phyloP scores from a whole-genome alignment of 768 basidiomycete genomes.

The Boletales sp. region DNA sequence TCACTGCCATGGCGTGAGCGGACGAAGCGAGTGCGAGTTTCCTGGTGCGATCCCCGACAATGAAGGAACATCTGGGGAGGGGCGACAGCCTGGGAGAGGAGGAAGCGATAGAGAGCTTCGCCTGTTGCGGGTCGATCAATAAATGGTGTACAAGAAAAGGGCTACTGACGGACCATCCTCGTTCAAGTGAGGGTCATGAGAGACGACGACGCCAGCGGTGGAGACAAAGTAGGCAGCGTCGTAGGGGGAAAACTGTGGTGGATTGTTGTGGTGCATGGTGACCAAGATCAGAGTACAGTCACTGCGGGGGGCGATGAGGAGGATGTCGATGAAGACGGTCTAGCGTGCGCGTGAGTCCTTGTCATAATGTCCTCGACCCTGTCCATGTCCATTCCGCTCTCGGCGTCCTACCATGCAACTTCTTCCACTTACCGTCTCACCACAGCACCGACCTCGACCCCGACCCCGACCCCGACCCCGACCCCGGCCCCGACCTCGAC shows the following conservation, averaged over 20 bases:
- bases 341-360: too few species aligned
- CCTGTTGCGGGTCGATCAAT: conserved; percentile 34
- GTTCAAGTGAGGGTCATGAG: conserved; percentile 69
- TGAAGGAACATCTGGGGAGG: conserved; percentile 46
- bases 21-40: conserved; percentile 49
- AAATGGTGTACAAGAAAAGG: not conserved
- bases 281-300: too few species aligned
- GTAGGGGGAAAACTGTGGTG: conserved; percentile 62
- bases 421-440: too few species aligned
- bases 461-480: too few species aligned
- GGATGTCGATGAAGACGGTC: too few species aligned
- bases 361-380: too few species aligned
- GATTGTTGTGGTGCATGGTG: conserved; percentile 27
- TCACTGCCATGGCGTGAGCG: conserved; percentile 16
- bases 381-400: too few species aligned
- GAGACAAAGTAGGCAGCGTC: conserved; percentile 56
- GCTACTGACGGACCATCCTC: conserved; percentile 45
- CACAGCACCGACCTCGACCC: too few species aligned
- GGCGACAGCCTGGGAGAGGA: conserved; percentile 51
- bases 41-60: conserved; percentile 53
- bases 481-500: too few species aligned
- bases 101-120: conserved; percentile 70
- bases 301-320: too few species aligned
- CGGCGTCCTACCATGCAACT: too few species aligned
- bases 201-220: conserved; percentile 50